A percentile compares a stretch with the other conserved stretches of the same genome.
Evolutionary conservation across 495 filamentous ascomycete species (phyloP).

Genomic region (Tuber calosporum): DNA sequence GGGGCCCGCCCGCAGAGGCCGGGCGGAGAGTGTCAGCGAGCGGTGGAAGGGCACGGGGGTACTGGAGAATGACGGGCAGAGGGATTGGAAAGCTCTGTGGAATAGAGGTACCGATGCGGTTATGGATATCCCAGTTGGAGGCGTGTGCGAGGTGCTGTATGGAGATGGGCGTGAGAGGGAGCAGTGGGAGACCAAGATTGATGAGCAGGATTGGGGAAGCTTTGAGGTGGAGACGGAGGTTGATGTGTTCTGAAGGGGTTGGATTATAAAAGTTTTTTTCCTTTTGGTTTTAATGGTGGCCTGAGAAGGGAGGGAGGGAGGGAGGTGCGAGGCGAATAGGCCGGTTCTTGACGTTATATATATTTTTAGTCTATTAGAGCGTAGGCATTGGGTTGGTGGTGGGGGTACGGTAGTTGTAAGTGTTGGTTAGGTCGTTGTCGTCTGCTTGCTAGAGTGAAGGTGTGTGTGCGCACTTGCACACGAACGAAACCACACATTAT

Average conservation of each 20-base stretch:
- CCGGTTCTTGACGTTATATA: not conserved
- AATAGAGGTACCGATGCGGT: conserved; percentile 91
- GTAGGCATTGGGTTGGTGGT: not conserved
- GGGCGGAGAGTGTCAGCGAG: conserved; percentile 37
- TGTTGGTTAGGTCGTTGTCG: not conserved
- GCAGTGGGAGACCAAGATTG: conserved; percentile 35
- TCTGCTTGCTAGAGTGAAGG: not conserved
- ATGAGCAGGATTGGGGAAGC: conserved; percentile 22
- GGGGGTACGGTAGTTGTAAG: not conserved
- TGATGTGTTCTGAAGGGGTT: not conserved
- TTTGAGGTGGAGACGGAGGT: conserved; percentile 13
- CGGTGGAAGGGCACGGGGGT: conserved; percentile 38
- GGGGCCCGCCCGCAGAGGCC: conserved; percentile 17
- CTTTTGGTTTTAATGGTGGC: not conserved
- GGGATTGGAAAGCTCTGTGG: conserved; percentile 78
- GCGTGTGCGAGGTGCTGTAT: conserved; percentile 90
- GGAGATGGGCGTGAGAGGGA: conserved; percentile 49
- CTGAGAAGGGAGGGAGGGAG: not conserved
- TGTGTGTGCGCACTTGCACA: not conserved
- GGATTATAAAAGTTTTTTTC: not conserved
- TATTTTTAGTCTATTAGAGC: conserved; percentile 1
- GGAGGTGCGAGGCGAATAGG: not conserved
- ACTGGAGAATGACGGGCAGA: conserved; percentile 37
- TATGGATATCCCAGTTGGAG: conserved; percentile 92
- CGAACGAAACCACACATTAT: not conserved